Base-by-base conservation (phyloP, 139 green algal genomes). In the Haematococcus sp. region DNA sequence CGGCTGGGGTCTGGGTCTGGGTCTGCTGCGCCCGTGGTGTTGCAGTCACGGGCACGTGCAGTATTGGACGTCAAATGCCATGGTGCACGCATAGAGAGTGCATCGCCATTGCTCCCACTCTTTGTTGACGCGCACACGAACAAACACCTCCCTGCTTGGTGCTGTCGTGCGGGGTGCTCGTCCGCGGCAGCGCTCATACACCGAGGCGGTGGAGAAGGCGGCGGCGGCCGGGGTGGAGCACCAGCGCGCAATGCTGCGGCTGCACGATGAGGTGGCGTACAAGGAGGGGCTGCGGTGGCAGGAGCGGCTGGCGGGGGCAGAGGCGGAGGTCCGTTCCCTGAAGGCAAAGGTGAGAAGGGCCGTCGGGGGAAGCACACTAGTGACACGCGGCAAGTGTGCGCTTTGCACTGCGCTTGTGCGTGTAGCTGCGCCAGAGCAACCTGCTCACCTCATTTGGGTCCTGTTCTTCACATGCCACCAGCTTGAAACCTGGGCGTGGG, bases 261-360 rank as follows among this genome's bases (percentile, higher is more conserved):
- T 84, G 40, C 51, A 66, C 20, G 69, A 85, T 44, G 79, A 85
- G 70, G 76, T 77, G 52, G 74, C 79, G 2, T 76, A 81, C 69
- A 70, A 65, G 35, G 79, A 85, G 65, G 75, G 64, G 19, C 28
- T 80, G 33, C 76, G 71, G 51, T 75, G 67, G 74, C 71, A 69
- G 64, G 73, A 81, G 55, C 52, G 66, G 34, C 28, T 83, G 16
- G 25, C 35, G 34, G 61, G 63, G 0, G 31, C 25, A 15, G 46
- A 75, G 46, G 61, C 74, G 46, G 66, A 75, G 61, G 78, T 79
- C 22, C 32, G 71, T 13, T 15, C 25, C 4, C 25, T 23, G 19
- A 20, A 34, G 15, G 4, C 25, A 5, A 67, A 0, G 59, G 23
- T 32, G n/a, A 15, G 35, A 22, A 49, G n/a, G n/a, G n/a, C n/a